Conservation (phyloP, 1,284 basidiomycete genomes). For the Trametes versicolor region DNA sequence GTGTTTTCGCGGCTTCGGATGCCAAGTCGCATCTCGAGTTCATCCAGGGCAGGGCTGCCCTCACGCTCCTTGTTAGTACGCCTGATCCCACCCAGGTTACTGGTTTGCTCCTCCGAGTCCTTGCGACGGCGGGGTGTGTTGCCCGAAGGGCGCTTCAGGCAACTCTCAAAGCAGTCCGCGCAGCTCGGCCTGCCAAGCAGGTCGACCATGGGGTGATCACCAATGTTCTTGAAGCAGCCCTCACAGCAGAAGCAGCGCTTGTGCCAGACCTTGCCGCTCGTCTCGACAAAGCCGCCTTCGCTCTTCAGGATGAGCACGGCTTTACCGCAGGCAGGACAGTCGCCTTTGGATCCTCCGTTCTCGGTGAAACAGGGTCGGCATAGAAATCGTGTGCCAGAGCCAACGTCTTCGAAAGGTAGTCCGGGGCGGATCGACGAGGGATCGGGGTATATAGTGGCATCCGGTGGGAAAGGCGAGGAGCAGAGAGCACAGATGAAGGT, state of each 20-base stretch:
- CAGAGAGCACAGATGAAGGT: slow-evolving; percentile 77
- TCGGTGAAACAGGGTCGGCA: slow-evolving; percentile 75
- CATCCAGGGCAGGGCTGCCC: slow-evolving; percentile 69
- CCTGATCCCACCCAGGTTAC: slow-evolving; percentile 53
- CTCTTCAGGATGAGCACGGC: slow-evolving; percentile 77
- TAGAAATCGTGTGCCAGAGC: slow-evolving; percentile 62
- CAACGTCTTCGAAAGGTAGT: slow-evolving; percentile 39
- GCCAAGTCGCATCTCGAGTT: slow-evolving; percentile 62
- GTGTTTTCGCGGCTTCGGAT: slow-evolving; percentile 45
- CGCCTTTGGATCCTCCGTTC: slow-evolving; percentile 80
- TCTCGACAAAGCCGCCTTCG: slow-evolving; percentile 81
- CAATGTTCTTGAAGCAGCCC: slow-evolving; percentile 76
- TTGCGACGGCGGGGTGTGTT: slow-evolving; percentile 40
- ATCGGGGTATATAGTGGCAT: slow-evolving; percentile 85
- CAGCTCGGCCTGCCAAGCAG: slow-evolving; percentile 82
- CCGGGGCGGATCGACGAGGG: slow-evolving; percentile 51
- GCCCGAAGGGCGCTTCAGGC: slow-evolving; percentile 58
- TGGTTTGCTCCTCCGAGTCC: slow-evolving; percentile 44
- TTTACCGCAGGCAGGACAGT: slow-evolving; percentile 69
- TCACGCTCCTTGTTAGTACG: slow-evolving; percentile 55
- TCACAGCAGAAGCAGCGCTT: slow-evolving; percentile 80
- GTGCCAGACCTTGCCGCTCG: slow-evolving; percentile 77
- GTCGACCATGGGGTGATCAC: slow-evolving; percentile 80
- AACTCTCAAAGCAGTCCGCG: slow-evolving; percentile 78
- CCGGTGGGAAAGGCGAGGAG: slow-evolving; percentile 70